Percentiles rank a stretch among this genome's conserved stretches.
phyloP scores from a whole-genome alignment of 768 basidiomycete species.

The Cystobasidiopsis lactophilus region DNA sequence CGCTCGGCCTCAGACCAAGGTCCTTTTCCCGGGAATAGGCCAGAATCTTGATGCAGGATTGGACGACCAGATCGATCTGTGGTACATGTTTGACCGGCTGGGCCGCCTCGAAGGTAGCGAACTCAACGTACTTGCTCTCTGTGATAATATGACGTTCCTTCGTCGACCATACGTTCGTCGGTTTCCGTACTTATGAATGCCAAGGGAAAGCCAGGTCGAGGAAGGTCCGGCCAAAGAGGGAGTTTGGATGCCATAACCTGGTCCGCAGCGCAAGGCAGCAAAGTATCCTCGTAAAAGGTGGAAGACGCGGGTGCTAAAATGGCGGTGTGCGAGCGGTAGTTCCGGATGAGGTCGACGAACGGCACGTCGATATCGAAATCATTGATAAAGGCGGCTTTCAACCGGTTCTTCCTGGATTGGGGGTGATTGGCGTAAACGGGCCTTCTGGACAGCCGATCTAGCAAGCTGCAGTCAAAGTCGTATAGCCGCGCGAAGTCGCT shows the following conservation, averaged over 20 bases:
- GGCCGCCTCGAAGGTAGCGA: too few species aligned
- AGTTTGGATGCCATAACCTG: conserved; percentile 5
- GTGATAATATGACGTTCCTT: conserved; percentile 24
- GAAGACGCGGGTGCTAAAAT: conserved; percentile 24
- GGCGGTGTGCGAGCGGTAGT: conserved; percentile 24
- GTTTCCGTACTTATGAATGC: conserved; percentile 19
- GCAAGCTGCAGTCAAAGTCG: conserved; percentile 23
- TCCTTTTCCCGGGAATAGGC: too few species aligned
- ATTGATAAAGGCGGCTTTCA: neutral
- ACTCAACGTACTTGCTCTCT: conserved; percentile 17
- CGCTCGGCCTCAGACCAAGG: too few species aligned
- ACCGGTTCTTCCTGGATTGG: neutral
- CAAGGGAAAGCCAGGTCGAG: conserved; percentile 18
- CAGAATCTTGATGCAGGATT: too few species aligned
- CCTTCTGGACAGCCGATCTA: conserved; percentile 22
- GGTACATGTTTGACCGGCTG: too few species aligned
- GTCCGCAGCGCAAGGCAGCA: conserved; percentile 19
- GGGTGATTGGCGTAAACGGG: conserved; percentile 13
- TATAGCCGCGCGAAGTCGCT: conserved; percentile 18
- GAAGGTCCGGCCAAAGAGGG: neutral
- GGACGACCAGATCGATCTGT: too few species aligned
- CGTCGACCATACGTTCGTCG: conserved; percentile 23
- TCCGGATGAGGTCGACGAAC: conserved; percentile 17
- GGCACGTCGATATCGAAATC: conserved; percentile 5
- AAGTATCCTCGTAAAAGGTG: conserved; percentile 22